These are phyloP conservation scores for Oehlia diaphana DNA, from an alignment of 192 early-diverging fungal genomes.

Conservation along the genomic window DNA sequence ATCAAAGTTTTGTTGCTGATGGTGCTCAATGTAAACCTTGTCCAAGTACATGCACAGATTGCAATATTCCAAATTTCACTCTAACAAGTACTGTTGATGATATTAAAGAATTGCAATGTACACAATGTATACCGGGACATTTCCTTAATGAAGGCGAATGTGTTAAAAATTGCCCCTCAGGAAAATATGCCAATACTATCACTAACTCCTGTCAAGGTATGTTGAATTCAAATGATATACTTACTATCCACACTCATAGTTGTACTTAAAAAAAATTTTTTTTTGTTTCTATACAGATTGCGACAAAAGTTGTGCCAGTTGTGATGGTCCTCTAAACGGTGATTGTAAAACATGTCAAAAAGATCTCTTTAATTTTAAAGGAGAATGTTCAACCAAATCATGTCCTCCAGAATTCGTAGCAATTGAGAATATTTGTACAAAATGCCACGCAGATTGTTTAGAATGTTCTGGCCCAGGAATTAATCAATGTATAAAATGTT, in stretches of 20 bases:
- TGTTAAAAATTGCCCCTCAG: neutral
- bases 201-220: conserved; percentile 2
- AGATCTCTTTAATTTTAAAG: neutral
- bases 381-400: neutral
- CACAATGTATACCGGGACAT: conserved; percentile 13
- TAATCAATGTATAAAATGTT: conserved; percentile 29
- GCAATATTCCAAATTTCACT: neutral
- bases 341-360: conserved; percentile 13
- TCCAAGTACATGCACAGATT: conserved; percentile 15
- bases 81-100: neutral
- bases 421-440: neutral
- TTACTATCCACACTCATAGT: neutral
- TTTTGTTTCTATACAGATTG: neutral
- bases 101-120: neutral
- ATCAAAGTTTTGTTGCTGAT: conserved; percentile 7
- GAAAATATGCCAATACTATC: neutral
- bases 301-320: neutral
- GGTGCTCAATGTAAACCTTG: neutral
- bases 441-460: conserved; percentile 27
- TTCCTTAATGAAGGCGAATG: conserved; percentile 1
- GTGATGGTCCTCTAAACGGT: neutral
- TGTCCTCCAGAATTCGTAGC: conserved; percentile 1
- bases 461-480: conserved; percentile 19
- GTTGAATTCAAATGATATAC: neutral
- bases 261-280: neutral